phyloP scores from a whole-genome alignment of 2,329 filamentous ascomycete species.

The Fusarium sp. region DNA sequence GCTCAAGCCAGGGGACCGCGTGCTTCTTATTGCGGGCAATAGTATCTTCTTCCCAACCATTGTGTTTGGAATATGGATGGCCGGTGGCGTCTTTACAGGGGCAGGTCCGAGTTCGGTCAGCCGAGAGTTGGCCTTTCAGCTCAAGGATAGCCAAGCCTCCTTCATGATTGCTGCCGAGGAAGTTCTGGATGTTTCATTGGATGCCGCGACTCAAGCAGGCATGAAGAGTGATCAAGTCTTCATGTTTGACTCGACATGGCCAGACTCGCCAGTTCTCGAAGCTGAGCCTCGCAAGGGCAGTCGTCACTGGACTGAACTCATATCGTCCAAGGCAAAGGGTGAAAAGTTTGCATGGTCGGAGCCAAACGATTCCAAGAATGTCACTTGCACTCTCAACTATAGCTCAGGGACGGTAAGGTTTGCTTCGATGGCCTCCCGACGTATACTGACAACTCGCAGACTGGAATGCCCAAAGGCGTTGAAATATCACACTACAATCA shows the following conservation, averaged over 20 bases:
- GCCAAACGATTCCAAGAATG: conserved; percentile 60
- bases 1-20: conserved; percentile 74
- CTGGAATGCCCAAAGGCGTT: conserved; percentile 86
- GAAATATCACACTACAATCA: conserved; percentile 84
- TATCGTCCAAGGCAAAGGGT: conserved; percentile 64
- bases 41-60: conserved; percentile 78
- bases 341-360: conserved; percentile 73
- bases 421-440: too few relatives aligned
- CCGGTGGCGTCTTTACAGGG: conserved; percentile 81
- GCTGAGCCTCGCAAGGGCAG: conserved; percentile 19
- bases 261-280: conserved; percentile 51
- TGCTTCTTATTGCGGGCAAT: conserved; percentile 80
- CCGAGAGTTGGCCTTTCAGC: conserved; percentile 80
- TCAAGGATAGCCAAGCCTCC: conserved; percentile 75
- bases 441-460: conserved; percentile 51
- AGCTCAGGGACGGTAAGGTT: conserved; percentile 71
- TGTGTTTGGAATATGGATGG: conserved; percentile 80
- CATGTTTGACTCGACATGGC: conserved; percentile 70
- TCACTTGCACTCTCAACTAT: conserved; percentile 81
- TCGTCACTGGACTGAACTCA: conserved; percentile 72
- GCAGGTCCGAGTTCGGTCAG: conserved; percentile 77
- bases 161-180: conserved; percentile 74
- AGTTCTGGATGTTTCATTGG: conserved; percentile 71
- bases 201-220: conserved; percentile 71
- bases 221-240: conserved; percentile 70